Percentiles rank a stretch among this genome's conserved stretches.
phyloP scores from a whole-genome alignment of 108 stramenopile genomes.

The Aurantiochytrium sp. region DNA sequence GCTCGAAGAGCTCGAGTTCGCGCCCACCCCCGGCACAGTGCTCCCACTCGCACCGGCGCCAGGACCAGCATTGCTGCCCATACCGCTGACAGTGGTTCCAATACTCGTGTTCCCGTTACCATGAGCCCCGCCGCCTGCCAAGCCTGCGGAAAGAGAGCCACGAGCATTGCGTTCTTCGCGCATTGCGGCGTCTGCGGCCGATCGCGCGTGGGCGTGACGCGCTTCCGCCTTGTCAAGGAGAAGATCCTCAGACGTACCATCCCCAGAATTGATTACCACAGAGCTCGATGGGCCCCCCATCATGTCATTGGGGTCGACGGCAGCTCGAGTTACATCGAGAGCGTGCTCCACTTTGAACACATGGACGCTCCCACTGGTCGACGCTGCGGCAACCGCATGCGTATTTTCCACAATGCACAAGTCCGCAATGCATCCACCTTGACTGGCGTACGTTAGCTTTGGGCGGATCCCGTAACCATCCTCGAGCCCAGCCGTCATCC shows the following conservation, averaged over 20 bases:
- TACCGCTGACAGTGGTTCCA: no score
- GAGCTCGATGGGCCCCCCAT: neutral
- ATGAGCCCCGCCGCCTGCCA: neutral
- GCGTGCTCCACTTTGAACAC: slow-evolving; percentile 8
- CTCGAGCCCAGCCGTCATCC: slow-evolving; percentile 11
- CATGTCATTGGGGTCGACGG: neutral
- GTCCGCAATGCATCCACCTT: neutral
- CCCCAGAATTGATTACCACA: neutral
- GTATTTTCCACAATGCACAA: neutral
- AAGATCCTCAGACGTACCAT: neutral
- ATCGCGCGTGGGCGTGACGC: neutral
- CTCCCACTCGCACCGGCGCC: no score
- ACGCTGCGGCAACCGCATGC: neutral
- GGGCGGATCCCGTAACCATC: neutral
- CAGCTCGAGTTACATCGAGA: neutral
- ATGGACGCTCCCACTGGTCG: neutral
- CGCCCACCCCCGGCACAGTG: no score
- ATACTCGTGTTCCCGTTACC: no score
- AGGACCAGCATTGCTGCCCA: no score
- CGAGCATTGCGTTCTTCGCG: neutral
- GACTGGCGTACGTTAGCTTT: slow-evolving; percentile 14
- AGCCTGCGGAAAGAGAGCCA: neutral
- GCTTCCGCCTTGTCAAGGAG: neutral
- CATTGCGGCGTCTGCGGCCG: neutral
- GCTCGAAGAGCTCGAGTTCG: neutral